phyloP scores from a whole-genome alignment of 2,329 filamentous ascomycete species.

The Alternaria gansuensis region DNA sequence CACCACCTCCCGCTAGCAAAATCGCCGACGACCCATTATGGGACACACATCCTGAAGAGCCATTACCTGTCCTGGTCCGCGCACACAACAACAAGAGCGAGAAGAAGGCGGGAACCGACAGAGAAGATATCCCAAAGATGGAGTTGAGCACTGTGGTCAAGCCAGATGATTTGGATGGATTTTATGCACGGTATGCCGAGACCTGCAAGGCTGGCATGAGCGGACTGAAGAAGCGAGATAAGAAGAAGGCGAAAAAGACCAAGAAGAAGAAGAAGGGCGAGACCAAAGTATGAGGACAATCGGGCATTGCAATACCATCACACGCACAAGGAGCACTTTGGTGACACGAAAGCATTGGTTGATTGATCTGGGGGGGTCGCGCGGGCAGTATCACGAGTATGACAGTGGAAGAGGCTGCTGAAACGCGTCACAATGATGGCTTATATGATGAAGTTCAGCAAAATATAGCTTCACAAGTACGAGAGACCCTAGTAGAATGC shows the following conservation, averaged over 20 bases:
- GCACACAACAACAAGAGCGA: slow-evolving; percentile 78
- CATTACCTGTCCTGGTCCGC: slow-evolving; percentile 79
- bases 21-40: slow-evolving; percentile 63
- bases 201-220: slow-evolving; percentile 89
- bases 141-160: slow-evolving; percentile 87
- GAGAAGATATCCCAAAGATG: slow-evolving; percentile 64
- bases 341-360: background rate
- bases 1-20: slow-evolving; percentile 48
- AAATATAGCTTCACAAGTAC: background rate
- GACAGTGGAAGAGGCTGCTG: background rate
- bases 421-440: background rate
- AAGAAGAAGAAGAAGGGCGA: slow-evolving; percentile 71
- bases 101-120: slow-evolving; percentile 55
- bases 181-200: slow-evolving; percentile 87
- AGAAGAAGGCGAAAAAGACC: slow-evolving; percentile 83
- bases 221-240: slow-evolving; percentile 89
- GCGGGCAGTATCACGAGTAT: background rate
- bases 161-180: slow-evolving; percentile 76
- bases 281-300: slow-evolving; percentile 30
- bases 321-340: background rate
- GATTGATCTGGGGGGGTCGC: background rate
- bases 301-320: background rate
- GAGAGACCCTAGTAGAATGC: background rate
- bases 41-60: slow-evolving; percentile 67
- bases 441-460: background rate